phyloP scores from a whole-genome alignment of 352 stramenopile genomes.

The Phytophthora rubi region DNA sequence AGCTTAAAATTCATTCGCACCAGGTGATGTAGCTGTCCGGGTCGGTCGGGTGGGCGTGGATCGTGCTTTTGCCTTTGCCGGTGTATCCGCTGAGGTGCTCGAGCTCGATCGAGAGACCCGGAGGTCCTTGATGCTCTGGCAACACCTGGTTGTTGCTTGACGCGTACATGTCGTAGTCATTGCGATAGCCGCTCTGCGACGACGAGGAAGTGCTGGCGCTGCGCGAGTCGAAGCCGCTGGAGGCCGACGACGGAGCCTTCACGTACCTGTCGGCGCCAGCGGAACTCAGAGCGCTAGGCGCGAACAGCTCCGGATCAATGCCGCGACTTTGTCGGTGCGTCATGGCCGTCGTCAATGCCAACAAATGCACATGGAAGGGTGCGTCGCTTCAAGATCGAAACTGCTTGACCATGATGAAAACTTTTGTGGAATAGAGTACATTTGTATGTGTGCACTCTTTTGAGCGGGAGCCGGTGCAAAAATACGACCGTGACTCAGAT shows the following conservation, averaged over 20 bases:
- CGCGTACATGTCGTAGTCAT: slow-evolving; percentile 29
- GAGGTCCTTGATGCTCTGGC: slow-evolving; percentile 6
- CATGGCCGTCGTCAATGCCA: background rate
- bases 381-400: slow-evolving; percentile 37
- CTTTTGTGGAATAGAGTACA: slow-evolving; percentile 7
- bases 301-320: slow-evolving; percentile 63
- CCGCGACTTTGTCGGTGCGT: slow-evolving; percentile 48
- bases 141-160: slow-evolving; percentile 23
- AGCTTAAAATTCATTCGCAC: slow-evolving; percentile 18
- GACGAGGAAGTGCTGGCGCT: slow-evolving; percentile 8
- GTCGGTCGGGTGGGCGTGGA: slow-evolving; percentile 60
- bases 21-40: slow-evolving; percentile 62
- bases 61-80: slow-evolving; percentile 58
- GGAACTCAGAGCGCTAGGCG: slow-evolving; percentile 35
- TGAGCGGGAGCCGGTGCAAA: slow-evolving; percentile 18
- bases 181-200: slow-evolving; percentile 7
- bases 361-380: slow-evolving; percentile 6
- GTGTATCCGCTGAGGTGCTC: slow-evolving; percentile 74
- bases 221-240: slow-evolving; percentile 6
- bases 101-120: slow-evolving; percentile 50
- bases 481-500: slow-evolving; percentile 15
- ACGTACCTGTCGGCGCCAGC: slow-evolving; percentile 9
- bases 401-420: slow-evolving; percentile 14
- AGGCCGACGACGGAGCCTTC: slow-evolving; percentile 11
- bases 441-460: background rate